A percentile compares a stretch with the other conserved stretches of the same genome.
Evolutionary conservation across 1,284 basidiomycete genomes (phyloP).

Genomic region (Tausonia pullulans): DNA sequence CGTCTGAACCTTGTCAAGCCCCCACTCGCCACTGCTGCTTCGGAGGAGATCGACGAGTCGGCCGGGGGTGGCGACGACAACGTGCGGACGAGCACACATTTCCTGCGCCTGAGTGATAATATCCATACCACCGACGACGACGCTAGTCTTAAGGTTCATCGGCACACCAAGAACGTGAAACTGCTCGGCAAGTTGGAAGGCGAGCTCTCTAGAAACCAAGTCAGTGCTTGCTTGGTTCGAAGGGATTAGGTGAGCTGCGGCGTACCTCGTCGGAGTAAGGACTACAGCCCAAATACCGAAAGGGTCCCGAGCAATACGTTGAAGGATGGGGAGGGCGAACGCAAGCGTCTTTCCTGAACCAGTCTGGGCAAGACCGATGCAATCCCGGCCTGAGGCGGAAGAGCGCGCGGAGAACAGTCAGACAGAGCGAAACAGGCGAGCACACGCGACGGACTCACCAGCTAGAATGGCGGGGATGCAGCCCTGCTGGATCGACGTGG

Average conservation of each 20-base stretch:
- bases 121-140: constrained; percentile 96
- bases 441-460: constrained; percentile 38
- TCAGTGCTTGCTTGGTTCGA: too few species aligned
- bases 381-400: constrained; percentile 59
- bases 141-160: constrained; percentile 67
- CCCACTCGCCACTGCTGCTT: constrained; percentile 65
- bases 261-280: constrained; percentile 78
- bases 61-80: constrained; percentile 93
- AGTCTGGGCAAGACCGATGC: constrained; percentile 94
- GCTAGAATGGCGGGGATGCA: constrained; percentile 79
- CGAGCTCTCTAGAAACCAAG: constrained; percentile 58
- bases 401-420: too few species aligned
- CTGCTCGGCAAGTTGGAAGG: constrained; percentile 93
- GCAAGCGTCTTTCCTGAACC: constrained; percentile 97
- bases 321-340: constrained; percentile 89
- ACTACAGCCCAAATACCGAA: constrained; percentile 90
- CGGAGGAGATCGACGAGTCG: constrained; percentile 83
- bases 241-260: neutral
- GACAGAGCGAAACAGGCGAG: too few species aligned
- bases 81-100: constrained; percentile 72
- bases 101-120: constrained; percentile 92
- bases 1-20: constrained; percentile 71
- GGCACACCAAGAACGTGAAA: constrained; percentile 81
- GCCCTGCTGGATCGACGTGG: constrained; percentile 80
- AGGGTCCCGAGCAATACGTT: constrained; percentile 75